Percentiles rank a stretch among this genome's conserved stretches.
Conservation (phyloP, 2,329 filamentous ascomycete species). For the Amphichorda felina region DNA sequence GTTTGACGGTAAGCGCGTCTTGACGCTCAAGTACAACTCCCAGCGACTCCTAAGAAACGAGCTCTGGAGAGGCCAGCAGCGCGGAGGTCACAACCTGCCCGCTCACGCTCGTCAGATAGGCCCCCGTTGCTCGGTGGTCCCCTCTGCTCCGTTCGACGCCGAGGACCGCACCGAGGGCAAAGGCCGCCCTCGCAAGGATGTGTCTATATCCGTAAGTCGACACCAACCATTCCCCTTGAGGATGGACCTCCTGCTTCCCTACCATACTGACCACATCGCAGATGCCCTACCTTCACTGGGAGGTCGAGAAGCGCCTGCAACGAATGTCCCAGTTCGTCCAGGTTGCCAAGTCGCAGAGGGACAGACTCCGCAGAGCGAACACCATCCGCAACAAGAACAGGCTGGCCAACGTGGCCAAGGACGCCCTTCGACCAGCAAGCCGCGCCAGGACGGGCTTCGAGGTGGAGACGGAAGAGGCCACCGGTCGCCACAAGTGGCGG, state of each 20-base stretch:
- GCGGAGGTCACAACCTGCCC: constrained; percentile 5
- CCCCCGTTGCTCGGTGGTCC: constrained; percentile 7
- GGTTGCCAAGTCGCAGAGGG: constrained; percentile 5
- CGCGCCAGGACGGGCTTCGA: constrained; percentile 1
- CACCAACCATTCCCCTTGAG: too few relatives aligned
- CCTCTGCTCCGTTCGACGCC: constrained; percentile 5
- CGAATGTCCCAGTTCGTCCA: constrained; percentile 9
- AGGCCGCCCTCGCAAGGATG: constrained; percentile 4
- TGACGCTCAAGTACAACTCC: constrained; percentile 7
- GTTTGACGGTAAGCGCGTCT: constrained; percentile 5
- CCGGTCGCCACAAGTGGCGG: constrained; percentile 3
- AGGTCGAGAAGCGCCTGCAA: constrained; percentile 8
- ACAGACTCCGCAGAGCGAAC: constrained; percentile 6
- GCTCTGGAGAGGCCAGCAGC: constrained; percentile 9
- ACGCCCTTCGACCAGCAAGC: not conserved
- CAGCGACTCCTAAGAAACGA: constrained; percentile 8
- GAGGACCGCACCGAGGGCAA: not conserved
- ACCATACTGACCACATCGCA: not conserved
- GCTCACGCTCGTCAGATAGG: constrained; percentile 8
- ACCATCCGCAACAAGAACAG: constrained; percentile 4
- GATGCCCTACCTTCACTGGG: constrained; percentile 10
- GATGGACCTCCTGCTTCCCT: not conserved
- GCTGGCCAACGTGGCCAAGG: constrained; percentile 5
- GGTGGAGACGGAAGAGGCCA: constrained; percentile 1
- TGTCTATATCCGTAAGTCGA: constrained; percentile 7